Conservation (phyloP, 805 yeast species). For the Ogataea philodendri region DNA sequence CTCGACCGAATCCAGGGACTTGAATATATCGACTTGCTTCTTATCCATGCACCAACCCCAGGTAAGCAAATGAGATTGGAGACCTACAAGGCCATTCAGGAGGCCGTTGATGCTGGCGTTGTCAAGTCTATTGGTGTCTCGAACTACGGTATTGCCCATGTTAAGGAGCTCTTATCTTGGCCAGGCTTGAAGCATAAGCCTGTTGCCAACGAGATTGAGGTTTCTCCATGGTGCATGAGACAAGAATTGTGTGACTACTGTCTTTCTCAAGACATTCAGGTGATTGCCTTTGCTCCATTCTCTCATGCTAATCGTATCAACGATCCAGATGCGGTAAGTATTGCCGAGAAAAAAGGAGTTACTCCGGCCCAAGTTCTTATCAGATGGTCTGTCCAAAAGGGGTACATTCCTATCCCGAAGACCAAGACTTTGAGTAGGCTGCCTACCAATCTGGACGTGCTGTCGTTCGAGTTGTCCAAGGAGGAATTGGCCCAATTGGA, state of each 20-base stretch:
- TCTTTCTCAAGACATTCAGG: slow-evolving; percentile 49
- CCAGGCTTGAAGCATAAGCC: slow-evolving; percentile 54
- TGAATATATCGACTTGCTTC: slow-evolving; percentile 67
- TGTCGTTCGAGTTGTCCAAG: slow-evolving; percentile 43
- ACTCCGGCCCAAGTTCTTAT: slow-evolving; percentile 62
- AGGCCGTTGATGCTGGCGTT: slow-evolving; percentile 56
- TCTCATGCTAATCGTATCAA: slow-evolving; percentile 54
- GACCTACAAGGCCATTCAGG: slow-evolving; percentile 74
- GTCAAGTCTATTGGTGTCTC: slow-evolving; percentile 76
- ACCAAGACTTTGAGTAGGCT: slow-evolving; percentile 54
- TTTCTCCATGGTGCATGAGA: slow-evolving; percentile 81
- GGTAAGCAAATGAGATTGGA: slow-evolving; percentile 50
- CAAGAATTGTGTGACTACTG: slow-evolving; percentile 62
- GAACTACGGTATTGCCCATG: slow-evolving; percentile 59
- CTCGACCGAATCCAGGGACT: slow-evolving; percentile 49
- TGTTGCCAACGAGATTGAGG: slow-evolving; percentile 77
- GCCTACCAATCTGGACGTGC: slow-evolving; percentile 52
- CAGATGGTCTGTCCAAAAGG: slow-evolving; percentile 72
- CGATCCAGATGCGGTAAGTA: slow-evolving; percentile 49
- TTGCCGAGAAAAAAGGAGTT: slow-evolving; percentile 49
- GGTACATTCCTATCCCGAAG: slow-evolving; percentile 70
- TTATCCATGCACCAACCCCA: slow-evolving; percentile 64
- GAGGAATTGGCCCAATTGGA: slow-evolving; percentile 42
- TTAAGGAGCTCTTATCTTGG: slow-evolving; percentile 61
- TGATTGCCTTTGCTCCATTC: slow-evolving; percentile 81